Base-by-base conservation (phyloP, 2,329 filamentous ascomycete species). In the Scortechinia acanthostroma region DNA sequence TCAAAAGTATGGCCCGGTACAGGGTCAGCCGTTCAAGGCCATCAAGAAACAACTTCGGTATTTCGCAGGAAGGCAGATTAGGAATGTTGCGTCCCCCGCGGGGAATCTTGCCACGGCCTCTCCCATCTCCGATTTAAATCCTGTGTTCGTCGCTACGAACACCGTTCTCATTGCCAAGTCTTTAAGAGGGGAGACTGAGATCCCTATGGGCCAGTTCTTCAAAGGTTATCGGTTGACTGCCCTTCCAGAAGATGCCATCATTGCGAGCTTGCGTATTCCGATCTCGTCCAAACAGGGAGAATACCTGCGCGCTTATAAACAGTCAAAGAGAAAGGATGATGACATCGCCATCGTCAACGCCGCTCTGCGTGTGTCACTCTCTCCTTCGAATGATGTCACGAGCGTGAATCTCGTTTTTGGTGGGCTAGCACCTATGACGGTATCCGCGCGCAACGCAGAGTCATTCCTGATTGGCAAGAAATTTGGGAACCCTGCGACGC, bases 311-410 rank as follows among this genome's bases (percentile, higher is more conserved):
- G 84, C 91, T 1, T 97, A 96, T 65, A 98, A 98, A 65, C 91
- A 97, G 61, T 82, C 93, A 1, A 98, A 98, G 70, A 73, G 93
- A 52, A 97, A 97, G 60, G 93, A 98, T 55, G 93, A 98, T 56
- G 93, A 98, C 58, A 97, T 98, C 58, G 93, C 93, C 2, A 97
- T 98, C 54, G 93, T 97, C 21, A 97, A 94, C 43, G 82, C 86
- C 21, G 90, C 91, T 1, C 64, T 97, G 47, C 80, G 88, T 25
- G 73, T 97, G 3, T 78, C 76, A 3, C 65, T 97, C 2, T 76
- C 82, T 30, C 74, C 86, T 2, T 71, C 74, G 1, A 77, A 91
- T 35, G 60, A 79, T 2, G 88, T 97, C 4, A 74, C 82, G 49
- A 82, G 83, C 50, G 83, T 80, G 48, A 89, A 86, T 54, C 71